Evolutionary conservation across 805 yeast genomes (phyloP), one percentile per base, ranked within the genome.

Genomic region (Yarrowia bubula): DNA sequence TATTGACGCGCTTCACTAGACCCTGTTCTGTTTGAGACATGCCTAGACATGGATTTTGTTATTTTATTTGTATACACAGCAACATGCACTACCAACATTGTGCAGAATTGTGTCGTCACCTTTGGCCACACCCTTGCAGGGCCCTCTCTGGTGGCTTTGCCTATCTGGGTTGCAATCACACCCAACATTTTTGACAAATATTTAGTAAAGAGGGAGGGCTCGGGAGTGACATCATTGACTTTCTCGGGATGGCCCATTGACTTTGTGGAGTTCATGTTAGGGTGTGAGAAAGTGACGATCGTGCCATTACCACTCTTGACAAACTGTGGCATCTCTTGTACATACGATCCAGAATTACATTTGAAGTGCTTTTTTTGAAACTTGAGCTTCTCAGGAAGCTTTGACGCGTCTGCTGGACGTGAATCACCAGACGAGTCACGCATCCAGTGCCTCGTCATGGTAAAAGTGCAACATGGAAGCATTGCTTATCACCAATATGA

Each of bases 11-110:
- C 55, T 35, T 13, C 41, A 17, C 31, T 18, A 48, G 55, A 35
- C 55, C 55, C 55, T 35, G 55, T 48, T 35, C 17, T 13, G 55
- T 18, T 18, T 48, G 55, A 48, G 55, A 48, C 55, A 48, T 18
- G 18, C 4, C 38, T 11, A 35, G 38, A 13, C n/a, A 28, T 22
- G 31, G 10, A 44, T 22, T 8, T 6, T n/a, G 32, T 22, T 17
- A n/a, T 33, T 48, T 10, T 14, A 35, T 13, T 48, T 48, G 55
- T 48, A 33, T 48, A 48, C 31, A 35, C 55, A 48, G 55, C 55
- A 48, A 35, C 28, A 48, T 48, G 55, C 55, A 48, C 13, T 3
- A 41, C 33, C 10, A 18, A 48, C 55, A 48, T 22, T 22, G 8
- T 48, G 55, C 55, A 48, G 55, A 11, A 1, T 13, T 5, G 28